Percentiles rank a stretch among this genome's conserved stretches.
These are phyloP conservation scores for Stentor coeruleus DNA, from an alignment of 73 alveolate species.

Conservation along the genomic window DNA sequence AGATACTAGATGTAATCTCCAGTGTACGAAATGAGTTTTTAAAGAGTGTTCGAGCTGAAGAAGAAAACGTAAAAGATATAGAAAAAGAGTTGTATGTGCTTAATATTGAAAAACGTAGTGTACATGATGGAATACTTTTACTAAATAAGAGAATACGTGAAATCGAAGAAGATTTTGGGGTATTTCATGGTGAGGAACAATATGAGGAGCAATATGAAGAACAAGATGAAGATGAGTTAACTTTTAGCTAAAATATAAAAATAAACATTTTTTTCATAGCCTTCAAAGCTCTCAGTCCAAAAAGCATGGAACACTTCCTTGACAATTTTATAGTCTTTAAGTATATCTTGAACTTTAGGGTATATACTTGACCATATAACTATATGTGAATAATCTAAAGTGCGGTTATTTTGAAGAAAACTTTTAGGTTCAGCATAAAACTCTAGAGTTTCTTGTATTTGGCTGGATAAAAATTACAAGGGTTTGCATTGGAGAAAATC, in stretches of 20 bases:
- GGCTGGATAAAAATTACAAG: too few species aligned
- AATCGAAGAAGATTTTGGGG: background rate
- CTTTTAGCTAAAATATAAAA: background rate
- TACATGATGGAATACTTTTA: background rate
- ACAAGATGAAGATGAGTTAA: too few species aligned
- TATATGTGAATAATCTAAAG: background rate
- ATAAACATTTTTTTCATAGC: slow-evolving; percentile 17
- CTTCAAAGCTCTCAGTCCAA: slow-evolving; percentile 7
- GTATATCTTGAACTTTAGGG: background rate
- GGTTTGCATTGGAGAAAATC: slow-evolving; percentile 36
- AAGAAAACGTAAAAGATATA: background rate
- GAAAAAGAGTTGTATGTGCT: background rate
- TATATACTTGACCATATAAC: background rate
- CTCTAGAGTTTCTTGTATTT: background rate
- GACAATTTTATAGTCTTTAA: background rate
- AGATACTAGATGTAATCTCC: background rate
- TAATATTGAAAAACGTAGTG: background rate
- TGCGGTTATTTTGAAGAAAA: background rate
- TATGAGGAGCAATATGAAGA: too few species aligned
- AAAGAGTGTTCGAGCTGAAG: background rate
- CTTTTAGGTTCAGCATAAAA: background rate
- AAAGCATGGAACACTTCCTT: slow-evolving; percentile 6
- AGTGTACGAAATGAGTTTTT: background rate
- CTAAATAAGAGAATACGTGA: background rate
- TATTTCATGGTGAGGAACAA: background rate